Evolutionary conservation across 768 basidiomycete genomes (phyloP).

Genomic region (Suillus occidentalis): DNA sequence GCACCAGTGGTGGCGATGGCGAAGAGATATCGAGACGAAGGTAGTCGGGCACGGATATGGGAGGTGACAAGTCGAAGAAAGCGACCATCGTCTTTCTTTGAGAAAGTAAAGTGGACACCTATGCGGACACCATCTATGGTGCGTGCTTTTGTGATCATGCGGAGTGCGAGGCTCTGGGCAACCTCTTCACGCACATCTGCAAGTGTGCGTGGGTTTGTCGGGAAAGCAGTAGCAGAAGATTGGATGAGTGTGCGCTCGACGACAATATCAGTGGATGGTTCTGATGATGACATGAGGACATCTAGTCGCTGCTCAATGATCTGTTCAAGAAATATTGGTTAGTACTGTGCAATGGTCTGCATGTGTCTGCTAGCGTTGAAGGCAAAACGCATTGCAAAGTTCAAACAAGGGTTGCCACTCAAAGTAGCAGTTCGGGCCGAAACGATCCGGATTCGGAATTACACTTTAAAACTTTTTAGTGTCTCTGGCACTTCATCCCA

Average conservation of each 20-base stretch:
- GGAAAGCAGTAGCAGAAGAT: conserved; percentile 12
- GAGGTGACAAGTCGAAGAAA: conserved; percentile 59
- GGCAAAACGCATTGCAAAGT: background rate
- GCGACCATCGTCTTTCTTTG: conserved; percentile 53
- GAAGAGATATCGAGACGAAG: conserved; percentile 49
- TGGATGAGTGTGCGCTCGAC: conserved; percentile 1
- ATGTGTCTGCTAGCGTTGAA: background rate
- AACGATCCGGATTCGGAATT: background rate
- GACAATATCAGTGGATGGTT: conserved; percentile 23
- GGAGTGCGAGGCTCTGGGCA: conserved; percentile 54
- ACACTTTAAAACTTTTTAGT: too few relatives aligned
- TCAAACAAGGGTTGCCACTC: background rate
- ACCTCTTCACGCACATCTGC: conserved; percentile 62
- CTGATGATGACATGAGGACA: conserved; percentile 20
- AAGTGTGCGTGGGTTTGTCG: conserved; percentile 44
- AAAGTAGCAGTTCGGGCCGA: background rate
- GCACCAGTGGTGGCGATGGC: conserved; percentile 52
- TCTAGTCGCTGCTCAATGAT: background rate
- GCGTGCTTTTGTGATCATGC: conserved; percentile 50
- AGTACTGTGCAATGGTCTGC: background rate
- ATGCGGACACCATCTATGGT: conserved; percentile 53
- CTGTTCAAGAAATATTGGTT: background rate
- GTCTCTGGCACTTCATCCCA: background rate
- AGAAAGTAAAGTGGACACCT: conserved; percentile 60
- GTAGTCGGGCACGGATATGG: conserved; percentile 42